A percentile compares a stretch with the other conserved stretches of the same genome.
phyloP scores from a whole-genome alignment of 2,329 filamentous ascomycete species.

The Fusarium irregulare region DNA sequence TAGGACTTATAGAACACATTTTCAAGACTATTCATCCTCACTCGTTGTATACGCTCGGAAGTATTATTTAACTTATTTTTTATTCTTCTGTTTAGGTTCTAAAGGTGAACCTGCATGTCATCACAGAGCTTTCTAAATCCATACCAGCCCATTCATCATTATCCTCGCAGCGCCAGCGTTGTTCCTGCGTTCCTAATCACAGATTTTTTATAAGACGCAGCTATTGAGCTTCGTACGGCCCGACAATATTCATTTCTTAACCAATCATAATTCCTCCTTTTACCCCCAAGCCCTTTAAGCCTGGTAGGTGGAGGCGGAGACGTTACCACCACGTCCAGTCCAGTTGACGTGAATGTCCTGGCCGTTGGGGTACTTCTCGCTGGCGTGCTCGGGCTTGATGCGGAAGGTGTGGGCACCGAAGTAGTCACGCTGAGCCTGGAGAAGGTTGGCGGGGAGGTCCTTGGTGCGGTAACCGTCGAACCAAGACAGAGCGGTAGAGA shows the following conservation, averaged over 20 bases:
- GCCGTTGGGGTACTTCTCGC: constrained; percentile 82
- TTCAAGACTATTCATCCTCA: background rate
- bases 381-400: constrained; percentile 84
- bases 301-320: constrained; percentile 97
- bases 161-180: constrained; percentile 42
- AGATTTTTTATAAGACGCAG: constrained; percentile 39
- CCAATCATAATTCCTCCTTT: constrained; percentile 28
- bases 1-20: background rate
- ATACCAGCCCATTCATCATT: constrained; percentile 44
- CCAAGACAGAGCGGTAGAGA: constrained; percentile 97
- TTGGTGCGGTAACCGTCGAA: constrained; percentile 99
- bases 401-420: constrained; percentile 94
- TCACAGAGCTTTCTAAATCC: constrained; percentile 45
- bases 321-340: constrained; percentile 97
- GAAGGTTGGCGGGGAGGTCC: constrained; percentile 96
- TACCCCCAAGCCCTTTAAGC: constrained; percentile 69
- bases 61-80: constrained; percentile 17
- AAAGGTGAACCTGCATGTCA: constrained; percentile 31
- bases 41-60: background rate
- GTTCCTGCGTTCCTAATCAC: constrained; percentile 42
- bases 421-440: constrained; percentile 99
- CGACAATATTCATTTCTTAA: constrained; percentile 38
- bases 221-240: constrained; percentile 33
- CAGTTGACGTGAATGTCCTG: constrained; percentile 99
- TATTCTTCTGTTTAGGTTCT: constrained; percentile 28